Conservation (phyloP, 805 yeast species). For the Ogataea saltuana region DNA sequence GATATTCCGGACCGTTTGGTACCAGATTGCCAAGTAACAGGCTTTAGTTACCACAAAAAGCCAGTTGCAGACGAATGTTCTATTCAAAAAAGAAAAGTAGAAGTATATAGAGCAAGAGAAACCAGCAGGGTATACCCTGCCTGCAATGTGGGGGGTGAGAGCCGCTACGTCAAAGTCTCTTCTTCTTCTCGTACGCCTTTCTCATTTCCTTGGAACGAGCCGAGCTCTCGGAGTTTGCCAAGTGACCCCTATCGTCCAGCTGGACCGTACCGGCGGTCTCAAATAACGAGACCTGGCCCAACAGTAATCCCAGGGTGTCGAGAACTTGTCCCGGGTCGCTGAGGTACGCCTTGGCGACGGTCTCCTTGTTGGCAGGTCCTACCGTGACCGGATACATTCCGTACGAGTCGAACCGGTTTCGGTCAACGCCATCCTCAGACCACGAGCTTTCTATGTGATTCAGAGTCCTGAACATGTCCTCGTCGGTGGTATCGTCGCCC, state of each 20-base stretch:
- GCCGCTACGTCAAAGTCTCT: constrained; percentile 19
- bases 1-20: no score
- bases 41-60: no score
- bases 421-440: constrained; percentile 43
- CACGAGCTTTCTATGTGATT: constrained; percentile 59
- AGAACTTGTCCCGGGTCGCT: constrained; percentile 82
- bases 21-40: no score
- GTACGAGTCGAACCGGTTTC: constrained; percentile 50
- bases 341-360: constrained; percentile 83
- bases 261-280: constrained; percentile 77
- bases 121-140: no score
- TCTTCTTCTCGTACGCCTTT: constrained; percentile 31
- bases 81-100: no score
- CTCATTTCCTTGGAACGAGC: constrained; percentile 41
- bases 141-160: constrained; percentile 18
- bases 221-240: constrained; percentile 48
- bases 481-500: constrained; percentile 97
- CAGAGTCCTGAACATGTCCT: constrained; percentile 90
- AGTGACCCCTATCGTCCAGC: constrained; percentile 76
- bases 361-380: constrained; percentile 86
- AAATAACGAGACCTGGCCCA: constrained; percentile 77
- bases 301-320: constrained; percentile 76
- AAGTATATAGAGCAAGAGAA: background rate
- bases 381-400: constrained; percentile 86
- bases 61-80: no score